Base-by-base conservation (phyloP, 768 basidiomycete genomes). In the Pulveroboletus sp. region DNA sequence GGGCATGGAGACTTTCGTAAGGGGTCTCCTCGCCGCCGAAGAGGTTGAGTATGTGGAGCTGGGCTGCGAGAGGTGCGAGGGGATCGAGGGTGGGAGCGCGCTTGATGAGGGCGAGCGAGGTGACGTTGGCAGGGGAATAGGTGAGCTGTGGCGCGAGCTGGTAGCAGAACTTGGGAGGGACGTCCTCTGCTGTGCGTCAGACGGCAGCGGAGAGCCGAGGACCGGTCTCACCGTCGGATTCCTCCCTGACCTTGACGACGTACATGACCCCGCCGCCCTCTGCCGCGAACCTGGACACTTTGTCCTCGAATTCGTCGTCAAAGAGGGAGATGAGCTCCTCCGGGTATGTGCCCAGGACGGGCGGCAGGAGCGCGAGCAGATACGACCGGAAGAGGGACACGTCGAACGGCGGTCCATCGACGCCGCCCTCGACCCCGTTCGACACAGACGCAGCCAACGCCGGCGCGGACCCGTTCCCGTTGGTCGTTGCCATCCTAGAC, bases 21-120 rank as follows among this genome's bases (percentile, higher is more conserved):
- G 95, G 93, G 1, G 89, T 90, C 52, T 89, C 85, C 38, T 89
- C 88, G 13, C 86, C 85, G 20, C 86, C 89, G 58, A 90, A 97
- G 14, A 98, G 78, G 60, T 94, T 97, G 39, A 98, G 75, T 49
- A 98, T 85, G 57, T 96, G 93, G 11, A 97, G 76, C 64, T 99
- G 95, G 2, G 79, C 72, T 2, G 91, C 82, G 5, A 98, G 78
- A 1, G 94, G 86, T 7, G 76, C 73, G n/a, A 81, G 64, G 5
- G 89, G 78, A 70, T 96, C 93, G 36, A 99, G 78, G 4, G 81
- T 83, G 1, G 86, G 81, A 17, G 82, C 80, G 46, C 93, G 89
- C 69, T 98, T 98, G 74, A 99, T 97, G 65, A 99, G 78, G 22
- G 94, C 93, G 40, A 99, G 80, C 0, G 93, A 94, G 17, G 86